phyloP scores from a whole-genome alignment of 305 asterid genomes.

The Fraxinus paxiana region DNA sequence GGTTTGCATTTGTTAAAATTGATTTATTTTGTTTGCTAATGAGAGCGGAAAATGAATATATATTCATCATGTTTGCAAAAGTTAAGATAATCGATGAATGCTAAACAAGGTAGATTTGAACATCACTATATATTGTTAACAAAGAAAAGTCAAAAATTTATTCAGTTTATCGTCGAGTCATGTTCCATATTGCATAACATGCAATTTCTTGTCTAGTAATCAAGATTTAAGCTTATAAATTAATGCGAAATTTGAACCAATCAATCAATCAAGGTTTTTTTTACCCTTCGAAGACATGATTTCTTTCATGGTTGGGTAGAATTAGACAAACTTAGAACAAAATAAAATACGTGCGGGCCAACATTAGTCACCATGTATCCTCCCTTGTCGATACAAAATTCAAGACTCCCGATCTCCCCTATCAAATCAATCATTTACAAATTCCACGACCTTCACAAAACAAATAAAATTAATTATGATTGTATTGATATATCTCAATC shows the following conservation, averaged over 20 bases:
- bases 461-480: background rate
- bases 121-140: background rate
- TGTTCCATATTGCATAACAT: background rate
- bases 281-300: slow-evolving; percentile 27
- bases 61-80: no score
- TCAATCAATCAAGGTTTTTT: slow-evolving; percentile 16
- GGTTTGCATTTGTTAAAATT: slow-evolving; percentile 20
- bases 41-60: background rate
- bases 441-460: background rate
- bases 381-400: background rate
- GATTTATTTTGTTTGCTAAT: slow-evolving; percentile 3
- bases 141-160: background rate
- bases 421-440: background rate
- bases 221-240: slow-evolving; percentile 1
- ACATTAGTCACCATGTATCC: background rate
- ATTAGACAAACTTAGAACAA: slow-evolving; percentile 13
- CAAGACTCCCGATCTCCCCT: background rate
- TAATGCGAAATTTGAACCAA: slow-evolving; percentile 25
- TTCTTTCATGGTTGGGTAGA: slow-evolving; percentile 23
- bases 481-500: background rate
- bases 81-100: background rate
- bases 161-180: background rate
- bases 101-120: background rate
- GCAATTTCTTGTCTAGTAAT: slow-evolving; percentile 29
- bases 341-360: background rate